A percentile compares a stretch with the other conserved stretches of the same genome.
Evolutionary conservation across 257 asterid species (phyloP).

Genomic region (Echium plantagineum): DNA sequence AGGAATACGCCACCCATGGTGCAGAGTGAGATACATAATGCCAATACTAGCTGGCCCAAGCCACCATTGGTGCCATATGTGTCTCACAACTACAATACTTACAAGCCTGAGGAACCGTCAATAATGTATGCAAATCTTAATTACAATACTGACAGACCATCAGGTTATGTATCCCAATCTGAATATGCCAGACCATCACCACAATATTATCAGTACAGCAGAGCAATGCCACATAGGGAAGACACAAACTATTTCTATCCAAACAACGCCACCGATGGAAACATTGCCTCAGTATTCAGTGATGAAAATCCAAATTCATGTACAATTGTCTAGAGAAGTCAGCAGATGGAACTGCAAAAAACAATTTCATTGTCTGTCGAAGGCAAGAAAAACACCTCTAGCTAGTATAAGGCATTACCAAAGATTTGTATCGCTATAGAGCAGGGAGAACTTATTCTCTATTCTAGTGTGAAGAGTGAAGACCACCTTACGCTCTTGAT

Average conservation of each 20-base stretch:
- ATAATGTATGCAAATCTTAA: conserved; percentile 39
- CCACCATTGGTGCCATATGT: conserved; percentile 26
- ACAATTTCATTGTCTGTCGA: conserved; percentile 1
- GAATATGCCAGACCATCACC: conserved; percentile 22
- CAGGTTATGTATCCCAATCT: conserved; percentile 58
- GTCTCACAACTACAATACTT: conserved; percentile 49
- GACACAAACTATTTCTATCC: conserved; percentile 31
- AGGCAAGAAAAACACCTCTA: conserved; percentile 15
- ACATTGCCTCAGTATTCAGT: conserved; percentile 60
- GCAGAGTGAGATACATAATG: neutral
- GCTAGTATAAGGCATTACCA: conserved; percentile 22
- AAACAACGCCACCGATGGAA: conserved; percentile 29
- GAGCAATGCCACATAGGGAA: conserved; percentile 31
- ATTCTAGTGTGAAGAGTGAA: conserved; percentile 23
- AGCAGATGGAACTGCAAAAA: conserved; percentile 7
- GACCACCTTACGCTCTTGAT: too few relatives aligned
- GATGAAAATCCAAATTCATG: conserved; percentile 95
- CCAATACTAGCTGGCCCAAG: too few relatives aligned
- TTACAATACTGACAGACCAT: conserved; percentile 51
- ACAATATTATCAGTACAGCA: conserved; percentile 13
- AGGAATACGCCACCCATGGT: conserved; percentile 10
- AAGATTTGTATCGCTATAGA: conserved; percentile 41
- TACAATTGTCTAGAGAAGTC: conserved; percentile 34
- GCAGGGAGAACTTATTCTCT: conserved; percentile 30
- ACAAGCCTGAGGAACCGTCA: conserved; percentile 28